Evolutionary conservation across 257 asterid genomes (phyloP).

Genomic region (Handroanthus guayacan): DNA sequence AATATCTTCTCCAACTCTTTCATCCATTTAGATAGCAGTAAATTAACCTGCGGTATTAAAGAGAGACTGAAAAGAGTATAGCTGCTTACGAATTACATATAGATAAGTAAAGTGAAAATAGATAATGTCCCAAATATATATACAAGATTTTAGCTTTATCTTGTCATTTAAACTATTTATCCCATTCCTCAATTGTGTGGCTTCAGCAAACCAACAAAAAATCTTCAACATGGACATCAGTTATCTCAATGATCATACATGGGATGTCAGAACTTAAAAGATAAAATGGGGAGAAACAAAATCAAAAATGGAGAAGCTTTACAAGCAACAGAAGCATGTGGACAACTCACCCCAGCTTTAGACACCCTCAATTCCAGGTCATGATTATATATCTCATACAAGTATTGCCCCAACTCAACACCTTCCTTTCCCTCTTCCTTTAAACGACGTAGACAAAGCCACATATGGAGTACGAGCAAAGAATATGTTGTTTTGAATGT

Average conservation of each 20-base stretch:
- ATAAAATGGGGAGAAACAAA: neutral
- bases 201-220: neutral
- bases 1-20: constrained; percentile 93
- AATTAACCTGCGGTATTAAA: constrained; percentile 71
- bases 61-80: constrained; percentile 28
- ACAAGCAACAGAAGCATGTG: constrained; percentile 24
- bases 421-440: constrained; percentile 95
- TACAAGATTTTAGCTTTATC: neutral
- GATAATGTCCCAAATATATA: neutral
- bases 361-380: constrained; percentile 94
- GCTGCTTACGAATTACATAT: constrained; percentile 19
- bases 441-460: constrained; percentile 90
- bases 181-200: neutral
- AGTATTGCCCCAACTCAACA: constrained; percentile 87
- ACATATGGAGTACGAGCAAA: constrained; percentile 89
- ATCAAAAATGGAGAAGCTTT: constrained; percentile 8
- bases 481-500: constrained; percentile 89
- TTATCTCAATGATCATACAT: constrained; percentile 4
- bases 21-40: constrained; percentile 87
- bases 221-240: neutral
- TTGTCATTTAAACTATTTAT: neutral
- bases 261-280: constrained; percentile 12
- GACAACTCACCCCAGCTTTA: constrained; percentile 90
- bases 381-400: constrained; percentile 88
- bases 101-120: constrained; percentile 7